phyloP scores from a whole-genome alignment of 257 asterid genomes.

The Nyctanthes arbortristis region DNA sequence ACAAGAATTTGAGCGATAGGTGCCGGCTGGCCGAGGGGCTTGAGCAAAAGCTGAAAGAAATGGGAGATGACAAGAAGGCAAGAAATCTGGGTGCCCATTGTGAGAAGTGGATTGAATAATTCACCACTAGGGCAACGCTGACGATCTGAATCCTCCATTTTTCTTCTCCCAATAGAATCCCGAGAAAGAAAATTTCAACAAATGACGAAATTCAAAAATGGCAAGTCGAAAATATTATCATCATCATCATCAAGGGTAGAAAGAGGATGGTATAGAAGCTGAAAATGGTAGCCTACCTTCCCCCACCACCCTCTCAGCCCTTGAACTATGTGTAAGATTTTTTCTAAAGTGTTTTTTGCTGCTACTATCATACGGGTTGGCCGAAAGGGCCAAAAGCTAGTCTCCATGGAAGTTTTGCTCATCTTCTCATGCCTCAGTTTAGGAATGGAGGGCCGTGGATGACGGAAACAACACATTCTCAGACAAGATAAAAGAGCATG shows the following conservation, averaged over 20 bases:
- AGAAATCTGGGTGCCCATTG: conserved; percentile 81
- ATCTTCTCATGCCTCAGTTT: conserved; percentile 26
- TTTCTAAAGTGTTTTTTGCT: conserved; percentile 9
- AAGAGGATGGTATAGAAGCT: conserved; percentile 2
- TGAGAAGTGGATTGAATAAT: conserved; percentile 74
- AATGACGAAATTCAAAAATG: background rate
- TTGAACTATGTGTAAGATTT: conserved; percentile 27
- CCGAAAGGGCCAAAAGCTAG: conserved; percentile 18
- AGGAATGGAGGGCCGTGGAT: conserved; percentile 39
- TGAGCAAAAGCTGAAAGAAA: conserved; percentile 76
- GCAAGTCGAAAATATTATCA: too few relatives aligned
- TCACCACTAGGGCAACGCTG: conserved; percentile 44
- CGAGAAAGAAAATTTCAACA: background rate
- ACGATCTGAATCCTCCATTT: conserved; percentile 33
- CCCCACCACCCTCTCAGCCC: conserved; percentile 5
- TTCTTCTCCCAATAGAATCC: conserved; percentile 12
- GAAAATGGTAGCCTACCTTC: conserved; percentile 19
- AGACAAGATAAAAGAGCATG: background rate
- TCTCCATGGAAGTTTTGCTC: conserved; percentile 25
- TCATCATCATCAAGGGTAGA: background rate
- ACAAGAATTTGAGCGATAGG: conserved; percentile 98
- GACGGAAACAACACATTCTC: conserved; percentile 30
- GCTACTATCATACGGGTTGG: conserved; percentile 5
- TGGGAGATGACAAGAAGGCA: conserved; percentile 91
- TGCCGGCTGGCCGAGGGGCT: conserved; percentile 87